phyloP scores from a whole-genome alignment of 1,284 basidiomycete genomes.

The Pulveroboletus sp. region DNA sequence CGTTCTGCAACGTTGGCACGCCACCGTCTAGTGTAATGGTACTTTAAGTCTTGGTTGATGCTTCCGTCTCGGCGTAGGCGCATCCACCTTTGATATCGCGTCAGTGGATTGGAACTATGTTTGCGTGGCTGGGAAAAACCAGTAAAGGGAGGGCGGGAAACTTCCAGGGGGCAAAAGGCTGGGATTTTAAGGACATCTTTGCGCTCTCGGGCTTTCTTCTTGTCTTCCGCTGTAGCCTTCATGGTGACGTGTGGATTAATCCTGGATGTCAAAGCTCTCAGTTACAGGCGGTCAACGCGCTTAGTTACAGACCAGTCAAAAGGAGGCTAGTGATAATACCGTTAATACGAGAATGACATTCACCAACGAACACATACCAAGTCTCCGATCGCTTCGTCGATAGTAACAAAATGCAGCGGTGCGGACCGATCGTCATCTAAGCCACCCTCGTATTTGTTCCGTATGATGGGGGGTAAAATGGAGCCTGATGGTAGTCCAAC shows the following conservation, averaged over 20 bases:
- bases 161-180: constrained; percentile 42
- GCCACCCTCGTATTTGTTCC: constrained; percentile 38
- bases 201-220: constrained; percentile 36
- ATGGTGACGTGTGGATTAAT: constrained; percentile 49
- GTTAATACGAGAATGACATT: constrained; percentile 7
- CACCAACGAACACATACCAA: constrained; percentile 47
- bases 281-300: not conserved
- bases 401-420: constrained; percentile 54
- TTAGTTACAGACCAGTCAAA: constrained; percentile 57
- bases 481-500: constrained; percentile 41
- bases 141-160: constrained; percentile 27
- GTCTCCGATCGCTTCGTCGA: constrained; percentile 65
- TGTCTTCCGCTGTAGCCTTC: constrained; percentile 36
- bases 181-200: constrained; percentile 42
- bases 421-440: constrained; percentile 48
- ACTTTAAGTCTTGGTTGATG: constrained; percentile 33
- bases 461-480: constrained; percentile 41
- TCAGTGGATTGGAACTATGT: constrained; percentile 52
- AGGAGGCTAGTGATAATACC: constrained; percentile 43
- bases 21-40: constrained; percentile 55
- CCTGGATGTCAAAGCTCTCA: constrained; percentile 39
- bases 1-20: constrained; percentile 47
- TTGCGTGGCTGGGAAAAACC: constrained; percentile 49
- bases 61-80: constrained; percentile 37
- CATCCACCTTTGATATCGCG: constrained; percentile 58